Base-by-base conservation (phyloP, 768 basidiomycete species). In the Rossbeevera mucosa region DNA sequence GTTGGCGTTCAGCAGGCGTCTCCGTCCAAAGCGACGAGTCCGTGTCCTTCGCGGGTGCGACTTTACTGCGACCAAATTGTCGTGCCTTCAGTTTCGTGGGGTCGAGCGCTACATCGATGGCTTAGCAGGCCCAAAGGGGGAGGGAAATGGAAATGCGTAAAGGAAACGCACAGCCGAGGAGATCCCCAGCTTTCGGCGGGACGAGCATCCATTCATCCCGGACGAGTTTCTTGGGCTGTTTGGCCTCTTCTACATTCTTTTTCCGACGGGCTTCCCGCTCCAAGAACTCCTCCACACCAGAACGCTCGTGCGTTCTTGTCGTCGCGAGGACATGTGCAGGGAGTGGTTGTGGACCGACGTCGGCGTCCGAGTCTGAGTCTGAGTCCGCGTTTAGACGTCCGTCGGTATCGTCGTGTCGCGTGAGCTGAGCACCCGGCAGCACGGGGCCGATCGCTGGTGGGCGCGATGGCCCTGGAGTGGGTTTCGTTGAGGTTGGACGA, bases 141-240 rank as follows among this genome's bases (percentile, higher is more conserved):
- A 33, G 31, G 13, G 7, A 22, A 4, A 8, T 7, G 7, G 3
- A 9, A n/a, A 36, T 9, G 16, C 31, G 4, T 9, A 24, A 22
- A 46, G 29, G n/a, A 29, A 16, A 79, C 87, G 56, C 60, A 94
- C 92, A 85, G 44, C 79, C 80, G 5, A 94, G 75, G 12, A 95
- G 69, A 55, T 89, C 88, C 2, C 88, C 85, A 1, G 84, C 80
- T 18, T 86, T 82, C 0, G 96, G 95, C 2, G 95, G 95, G 1
- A 88, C 87, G 42, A 98, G 78, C 96, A 99, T 99, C 96, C 96
- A 99, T 67, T 94, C 94, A 18, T 97, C 91, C 40, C 96, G 82
- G 67, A 91, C 74, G 33, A 83, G 73, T 33, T 80, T 78, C 67
- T 92, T 93, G 11, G 89, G 89, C 60, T 87, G 85, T 11, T 76